phyloP scores from a whole-genome alignment of 202 grass and related monocot species.

The Digitaria exilis region DNA sequence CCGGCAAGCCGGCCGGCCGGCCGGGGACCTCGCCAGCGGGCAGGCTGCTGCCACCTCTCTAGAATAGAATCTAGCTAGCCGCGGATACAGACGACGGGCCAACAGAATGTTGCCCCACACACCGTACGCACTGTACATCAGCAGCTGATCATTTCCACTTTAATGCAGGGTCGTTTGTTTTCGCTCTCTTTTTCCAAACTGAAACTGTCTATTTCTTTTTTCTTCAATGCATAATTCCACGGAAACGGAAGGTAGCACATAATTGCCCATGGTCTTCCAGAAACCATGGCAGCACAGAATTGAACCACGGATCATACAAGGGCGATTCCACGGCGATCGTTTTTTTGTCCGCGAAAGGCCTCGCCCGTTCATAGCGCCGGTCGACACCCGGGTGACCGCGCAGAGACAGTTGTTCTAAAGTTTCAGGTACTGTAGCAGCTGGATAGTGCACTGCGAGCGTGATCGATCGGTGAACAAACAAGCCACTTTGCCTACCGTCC shows the following conservation, averaged over 20 bases:
- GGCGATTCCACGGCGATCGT: neutral
- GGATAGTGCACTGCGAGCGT: neutral
- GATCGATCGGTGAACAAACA: neutral
- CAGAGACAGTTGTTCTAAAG: neutral
- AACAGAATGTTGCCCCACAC: conserved; percentile 15
- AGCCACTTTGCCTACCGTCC: neutral
- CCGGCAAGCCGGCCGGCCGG: neutral
- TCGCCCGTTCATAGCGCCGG: too few relatives aligned
- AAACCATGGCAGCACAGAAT: neutral
- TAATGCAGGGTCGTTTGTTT: neutral
- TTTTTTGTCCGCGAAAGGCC: neutral
- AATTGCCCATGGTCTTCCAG: too few relatives aligned
- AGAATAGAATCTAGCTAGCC: conserved; percentile 25
- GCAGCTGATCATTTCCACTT: neutral
- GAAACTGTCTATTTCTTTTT: neutral
- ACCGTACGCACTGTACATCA: neutral
- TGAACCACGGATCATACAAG: neutral
- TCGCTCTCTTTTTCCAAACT: neutral
- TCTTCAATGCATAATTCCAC: too few relatives aligned
- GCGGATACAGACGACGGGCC: neutral
- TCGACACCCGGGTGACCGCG: too few relatives aligned
- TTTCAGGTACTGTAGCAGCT: neutral
- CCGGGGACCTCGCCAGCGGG: conserved; percentile 1
- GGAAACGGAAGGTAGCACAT: too few relatives aligned
- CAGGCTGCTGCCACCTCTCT: neutral